Percentiles rank a stretch among this genome's conserved stretches.
phyloP scores from a whole-genome alignment of 768 basidiomycete genomes.

The Boletus subcaerulescens region DNA sequence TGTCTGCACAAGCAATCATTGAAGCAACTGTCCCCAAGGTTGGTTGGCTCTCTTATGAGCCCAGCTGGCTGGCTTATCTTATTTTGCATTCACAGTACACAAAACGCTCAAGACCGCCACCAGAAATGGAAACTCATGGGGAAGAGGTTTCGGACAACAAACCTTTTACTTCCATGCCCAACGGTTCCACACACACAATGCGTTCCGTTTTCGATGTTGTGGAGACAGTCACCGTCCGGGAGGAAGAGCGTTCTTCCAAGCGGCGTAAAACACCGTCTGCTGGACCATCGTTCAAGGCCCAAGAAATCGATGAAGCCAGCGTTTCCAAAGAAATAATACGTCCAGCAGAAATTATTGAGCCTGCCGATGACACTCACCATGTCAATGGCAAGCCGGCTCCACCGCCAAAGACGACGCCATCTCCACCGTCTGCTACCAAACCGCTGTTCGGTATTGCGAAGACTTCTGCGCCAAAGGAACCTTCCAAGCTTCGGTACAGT shows the following conservation, averaged over 20 bases:
- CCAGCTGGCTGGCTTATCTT: conserved; percentile 7
- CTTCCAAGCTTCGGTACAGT: conserved; percentile 75
- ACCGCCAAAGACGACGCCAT: conserved; percentile 6
- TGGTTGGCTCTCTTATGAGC: conserved; percentile 17
- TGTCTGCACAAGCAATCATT: conserved; percentile 66
- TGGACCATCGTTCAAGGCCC: conserved; percentile 5
- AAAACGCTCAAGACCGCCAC: conserved; percentile 73
- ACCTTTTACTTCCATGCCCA: conserved; percentile 8
- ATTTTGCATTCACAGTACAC: conserved; percentile 50
- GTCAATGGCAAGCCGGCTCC: conserved; percentile 14
- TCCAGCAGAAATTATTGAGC: conserved; percentile 43
- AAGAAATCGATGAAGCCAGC: conserved; percentile 36
- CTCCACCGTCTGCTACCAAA: conserved; percentile 23
- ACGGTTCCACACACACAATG: conserved; percentile 13
- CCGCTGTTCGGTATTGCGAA: conserved; percentile 34
- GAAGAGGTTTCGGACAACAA: conserved; percentile 10
- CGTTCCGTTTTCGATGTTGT: conserved; percentile 5
- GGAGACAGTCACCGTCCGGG: conserved; percentile 39
- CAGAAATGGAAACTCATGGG: conserved; percentile 39
- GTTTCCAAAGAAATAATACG: conserved; percentile 16
- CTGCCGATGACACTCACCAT: conserved; percentile 23
- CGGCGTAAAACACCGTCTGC: conserved; percentile 42
- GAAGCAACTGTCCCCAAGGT: conserved; percentile 78
- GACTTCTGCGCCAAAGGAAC: conserved; percentile 64
- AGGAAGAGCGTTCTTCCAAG: conserved; percentile 42